Evolutionary conservation across 768 basidiomycete genomes (phyloP).

Genomic region (Macrolepiota fuliginosa): DNA sequence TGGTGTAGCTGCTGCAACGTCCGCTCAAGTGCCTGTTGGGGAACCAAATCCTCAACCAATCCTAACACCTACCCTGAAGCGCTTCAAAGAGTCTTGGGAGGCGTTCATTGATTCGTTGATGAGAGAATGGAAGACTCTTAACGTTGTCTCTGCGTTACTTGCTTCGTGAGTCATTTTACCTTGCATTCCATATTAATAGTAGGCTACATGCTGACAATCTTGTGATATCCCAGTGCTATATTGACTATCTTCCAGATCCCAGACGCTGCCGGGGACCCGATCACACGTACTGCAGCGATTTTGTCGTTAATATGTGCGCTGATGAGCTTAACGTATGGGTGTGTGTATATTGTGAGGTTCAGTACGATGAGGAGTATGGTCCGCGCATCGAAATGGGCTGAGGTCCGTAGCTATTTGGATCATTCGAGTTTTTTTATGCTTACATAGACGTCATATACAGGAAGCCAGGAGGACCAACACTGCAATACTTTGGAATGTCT

Average conservation of each 20-base stretch:
- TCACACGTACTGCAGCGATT: conserved; percentile 60
- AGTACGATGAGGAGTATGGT: conserved; percentile 71
- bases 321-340: conserved; percentile 72
- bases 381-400: conserved; percentile 70
- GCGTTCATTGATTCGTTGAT: conserved; percentile 64
- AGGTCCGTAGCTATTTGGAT: conserved; percentile 35
- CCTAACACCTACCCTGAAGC: conserved; percentile 60
- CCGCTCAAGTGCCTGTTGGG: conserved; percentile 32
- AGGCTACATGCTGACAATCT: not conserved
- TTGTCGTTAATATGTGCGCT: conserved; percentile 65
- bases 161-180: conserved; percentile 42
- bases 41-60: conserved; percentile 50
- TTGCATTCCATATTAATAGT: not conserved
- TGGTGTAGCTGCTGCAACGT: conserved; percentile 16
- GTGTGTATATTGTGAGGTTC: conserved; percentile 71
- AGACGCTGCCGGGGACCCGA: conserved; percentile 51
- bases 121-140: conserved; percentile 74
- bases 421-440: not conserved
- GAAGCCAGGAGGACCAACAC: conserved; percentile 49
- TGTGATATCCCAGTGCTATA: conserved; percentile 48
- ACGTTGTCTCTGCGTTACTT: conserved; percentile 67
- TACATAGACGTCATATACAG: conserved; percentile 26
- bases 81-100: conserved; percentile 73
- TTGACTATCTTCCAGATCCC: conserved; percentile 65
- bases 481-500: conserved; percentile 34